These are phyloP conservation scores for Effrenium voratum DNA, from an alignment of 73 alveolate genomes.

Conservation along the genomic window DNA sequence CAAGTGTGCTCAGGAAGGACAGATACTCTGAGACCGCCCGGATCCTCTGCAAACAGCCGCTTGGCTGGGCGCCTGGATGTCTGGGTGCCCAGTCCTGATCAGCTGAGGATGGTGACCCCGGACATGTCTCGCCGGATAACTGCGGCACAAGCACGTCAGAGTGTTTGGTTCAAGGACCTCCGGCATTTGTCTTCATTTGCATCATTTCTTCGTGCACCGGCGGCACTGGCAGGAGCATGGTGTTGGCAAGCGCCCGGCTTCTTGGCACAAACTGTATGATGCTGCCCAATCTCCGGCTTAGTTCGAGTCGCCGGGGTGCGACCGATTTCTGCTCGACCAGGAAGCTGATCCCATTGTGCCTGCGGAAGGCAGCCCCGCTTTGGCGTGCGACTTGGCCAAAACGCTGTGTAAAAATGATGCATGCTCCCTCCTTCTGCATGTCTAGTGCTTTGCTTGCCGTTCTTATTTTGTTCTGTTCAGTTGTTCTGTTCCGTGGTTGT, in stretches of 20 bases:
- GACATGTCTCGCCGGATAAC: constrained; percentile 42
- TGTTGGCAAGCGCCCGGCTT: constrained; percentile 19
- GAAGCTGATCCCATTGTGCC: too few species aligned
- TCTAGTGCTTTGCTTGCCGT: too few species aligned
- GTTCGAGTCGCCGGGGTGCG: too few species aligned
- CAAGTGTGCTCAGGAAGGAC: constrained; percentile 21
- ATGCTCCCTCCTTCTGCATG: too few species aligned
- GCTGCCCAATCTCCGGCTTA: too few species aligned
- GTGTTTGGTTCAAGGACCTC: constrained; percentile 40
- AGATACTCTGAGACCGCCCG: constrained; percentile 36
- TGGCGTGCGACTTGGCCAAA: too few species aligned
- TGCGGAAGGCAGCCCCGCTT: too few species aligned
- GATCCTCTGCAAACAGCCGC: constrained; percentile 38
- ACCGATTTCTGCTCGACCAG: too few species aligned
- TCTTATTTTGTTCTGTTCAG: too few species aligned
- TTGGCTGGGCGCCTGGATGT: not conserved
- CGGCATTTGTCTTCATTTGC: not conserved
- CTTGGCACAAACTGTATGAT: too few species aligned
- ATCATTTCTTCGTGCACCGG: not conserved
- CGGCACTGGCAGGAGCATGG: not conserved
- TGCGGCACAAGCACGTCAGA: constrained; percentile 68
- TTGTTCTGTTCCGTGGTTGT: too few species aligned
- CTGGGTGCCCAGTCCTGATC: not conserved
- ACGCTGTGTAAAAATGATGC: too few species aligned
- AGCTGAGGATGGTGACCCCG: constrained; percentile 54